Evolutionary conservation across 768 basidiomycete genomes (phyloP).

Genomic region (Kockovaella imperatae): DNA sequence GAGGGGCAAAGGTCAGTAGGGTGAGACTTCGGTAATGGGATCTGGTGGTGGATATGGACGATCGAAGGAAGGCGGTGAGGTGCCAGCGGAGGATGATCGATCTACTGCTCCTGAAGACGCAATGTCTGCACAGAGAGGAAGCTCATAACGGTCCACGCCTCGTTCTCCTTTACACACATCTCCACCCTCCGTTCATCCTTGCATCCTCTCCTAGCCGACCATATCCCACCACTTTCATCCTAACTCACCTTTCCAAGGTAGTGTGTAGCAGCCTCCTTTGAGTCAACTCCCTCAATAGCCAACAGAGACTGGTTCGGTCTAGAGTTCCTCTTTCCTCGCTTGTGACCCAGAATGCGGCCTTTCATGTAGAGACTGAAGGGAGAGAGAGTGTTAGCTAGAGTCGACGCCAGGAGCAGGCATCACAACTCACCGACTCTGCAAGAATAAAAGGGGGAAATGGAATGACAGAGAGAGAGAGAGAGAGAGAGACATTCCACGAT

Average conservation of each 20-base stretch:
- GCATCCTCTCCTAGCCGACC: not conserved
- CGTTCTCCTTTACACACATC: too few species aligned
- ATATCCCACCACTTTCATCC: not conserved
- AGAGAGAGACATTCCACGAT: too few species aligned
- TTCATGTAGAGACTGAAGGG: conserved; percentile 95
- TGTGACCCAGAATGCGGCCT: conserved; percentile 96
- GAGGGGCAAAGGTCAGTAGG: conserved; percentile 5
- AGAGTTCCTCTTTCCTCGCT: conserved; percentile 94
- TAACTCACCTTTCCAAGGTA: conserved; percentile 90
- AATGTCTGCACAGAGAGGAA: too few species aligned
- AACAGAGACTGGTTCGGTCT: conserved; percentile 92
- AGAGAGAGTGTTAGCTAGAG: too few species aligned
- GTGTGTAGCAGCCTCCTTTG: conserved; percentile 88
- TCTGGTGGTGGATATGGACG: too few species aligned
- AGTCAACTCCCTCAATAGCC: conserved; percentile 92
- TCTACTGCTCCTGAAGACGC: too few species aligned
- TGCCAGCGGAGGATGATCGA: too few species aligned
- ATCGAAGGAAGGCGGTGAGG: not conserved
- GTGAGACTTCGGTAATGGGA: not conserved
- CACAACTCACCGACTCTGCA: too few species aligned
- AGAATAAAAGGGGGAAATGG: too few species aligned
- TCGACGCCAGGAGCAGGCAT: too few species aligned
- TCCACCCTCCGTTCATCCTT: not conserved
- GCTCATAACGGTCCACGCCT: too few species aligned
- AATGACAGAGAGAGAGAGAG: too few species aligned